phyloP scores from a whole-genome alignment of 345 rosid species.

The Syzygium jambos region DNA sequence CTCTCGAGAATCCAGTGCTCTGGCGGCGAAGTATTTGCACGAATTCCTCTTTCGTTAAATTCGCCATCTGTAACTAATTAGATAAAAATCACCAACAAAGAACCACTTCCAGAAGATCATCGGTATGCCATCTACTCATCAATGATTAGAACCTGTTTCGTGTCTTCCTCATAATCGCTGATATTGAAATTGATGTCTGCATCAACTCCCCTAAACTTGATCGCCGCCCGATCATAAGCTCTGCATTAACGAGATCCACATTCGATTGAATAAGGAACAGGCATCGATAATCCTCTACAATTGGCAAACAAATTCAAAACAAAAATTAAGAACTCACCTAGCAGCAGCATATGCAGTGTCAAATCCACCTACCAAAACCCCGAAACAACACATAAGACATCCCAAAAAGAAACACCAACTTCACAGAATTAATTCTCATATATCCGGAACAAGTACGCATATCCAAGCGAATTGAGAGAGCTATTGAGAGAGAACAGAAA shows the following conservation, averaged over 20 bases:
- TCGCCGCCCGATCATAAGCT: conserved; percentile 73
- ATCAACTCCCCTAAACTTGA: conserved; percentile 61
- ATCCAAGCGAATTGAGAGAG: neutral
- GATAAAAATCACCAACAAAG: neutral
- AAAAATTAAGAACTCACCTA: conserved; percentile 26
- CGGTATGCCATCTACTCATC: neutral
- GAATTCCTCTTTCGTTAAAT: conserved; percentile 49
- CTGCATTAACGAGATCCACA: conserved; percentile 11
- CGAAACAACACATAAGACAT: neutral
- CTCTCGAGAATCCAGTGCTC: conserved; percentile 56
- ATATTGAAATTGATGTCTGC: conserved; percentile 57
- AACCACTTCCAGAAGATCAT: neutral
- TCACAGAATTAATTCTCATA: neutral
- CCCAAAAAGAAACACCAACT: neutral
- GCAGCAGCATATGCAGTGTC: conserved; percentile 98
- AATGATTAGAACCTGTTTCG: conserved; percentile 32
- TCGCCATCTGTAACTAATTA: conserved; percentile 26
- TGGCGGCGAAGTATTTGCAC: conserved; percentile 55
- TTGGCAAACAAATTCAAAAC: neutral
- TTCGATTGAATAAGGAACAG: neutral
- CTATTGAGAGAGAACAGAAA: neutral
- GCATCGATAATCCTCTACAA: neutral
- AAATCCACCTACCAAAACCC: conserved; percentile 61
- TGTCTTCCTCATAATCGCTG: conserved; percentile 47
- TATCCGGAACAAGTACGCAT: neutral